phyloP scores from a whole-genome alignment of 2,329 filamentous ascomycete species.

The Ophiocordyceps australis region DNA sequence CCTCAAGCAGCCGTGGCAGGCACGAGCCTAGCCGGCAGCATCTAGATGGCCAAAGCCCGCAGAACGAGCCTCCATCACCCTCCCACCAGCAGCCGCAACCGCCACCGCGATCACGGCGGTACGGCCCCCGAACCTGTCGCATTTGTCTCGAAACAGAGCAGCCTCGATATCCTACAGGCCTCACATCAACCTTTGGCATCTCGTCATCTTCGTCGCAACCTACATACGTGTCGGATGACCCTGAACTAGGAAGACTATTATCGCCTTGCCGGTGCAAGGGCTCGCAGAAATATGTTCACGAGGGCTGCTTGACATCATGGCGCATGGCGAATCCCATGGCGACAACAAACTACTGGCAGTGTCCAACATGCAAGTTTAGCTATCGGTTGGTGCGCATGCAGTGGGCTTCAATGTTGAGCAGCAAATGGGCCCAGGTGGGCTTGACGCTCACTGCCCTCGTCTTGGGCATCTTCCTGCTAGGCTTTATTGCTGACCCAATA shows the following conservation, averaged over 20 bases:
- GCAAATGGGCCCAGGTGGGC: conserved; percentile 43
- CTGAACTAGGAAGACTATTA: conserved; percentile 58
- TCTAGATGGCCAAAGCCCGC: too few relatives aligned
- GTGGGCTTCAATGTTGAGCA: conserved; percentile 54
- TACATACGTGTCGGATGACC: conserved; percentile 55
- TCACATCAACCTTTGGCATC: conserved; percentile 13
- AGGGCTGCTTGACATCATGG: conserved; percentile 75
- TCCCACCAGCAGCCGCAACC: conserved; percentile 1
- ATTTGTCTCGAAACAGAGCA: conserved; percentile 65
- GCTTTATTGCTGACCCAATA: conserved; percentile 85
- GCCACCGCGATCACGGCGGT: conserved; percentile 21
- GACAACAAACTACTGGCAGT: conserved; percentile 65
- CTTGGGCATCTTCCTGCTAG: conserved; percentile 59
- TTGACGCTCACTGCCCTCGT: conserved; percentile 60
- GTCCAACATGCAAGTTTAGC: conserved; percentile 70
- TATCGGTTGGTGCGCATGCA: conserved; percentile 65
- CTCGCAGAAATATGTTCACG: conserved; percentile 83
- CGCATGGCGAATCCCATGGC: conserved; percentile 49
- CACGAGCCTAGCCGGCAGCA: neutral
- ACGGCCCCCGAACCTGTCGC: conserved; percentile 60
- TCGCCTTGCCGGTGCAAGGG: conserved; percentile 90
- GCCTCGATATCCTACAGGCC: conserved; percentile 23
- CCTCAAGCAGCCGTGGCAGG: neutral
- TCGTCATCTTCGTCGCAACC: conserved; percentile 15
- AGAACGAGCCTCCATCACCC: too few relatives aligned